Base-by-base conservation (phyloP, 2,329 filamentous ascomycete species). In the Neobulgaria alba region DNA sequence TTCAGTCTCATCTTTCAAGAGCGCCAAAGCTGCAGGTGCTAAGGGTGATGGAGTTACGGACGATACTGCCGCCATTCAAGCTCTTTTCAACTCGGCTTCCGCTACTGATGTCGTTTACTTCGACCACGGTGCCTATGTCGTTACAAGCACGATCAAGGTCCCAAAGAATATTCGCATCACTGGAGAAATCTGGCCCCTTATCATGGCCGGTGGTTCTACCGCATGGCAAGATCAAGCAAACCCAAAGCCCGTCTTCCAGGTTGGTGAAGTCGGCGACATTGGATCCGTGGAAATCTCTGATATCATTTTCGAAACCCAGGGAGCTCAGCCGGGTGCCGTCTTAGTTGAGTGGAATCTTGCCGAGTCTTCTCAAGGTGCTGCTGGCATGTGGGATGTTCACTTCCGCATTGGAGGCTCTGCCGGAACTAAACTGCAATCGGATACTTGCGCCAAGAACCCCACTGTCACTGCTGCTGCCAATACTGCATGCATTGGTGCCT, bases 341-440 rank as follows among this genome's bases (percentile, higher is more conserved):
- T 74, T 95, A 59, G 79, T 95, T 67, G 76, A 95, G 62, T 95
- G 87, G 84, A 95, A 95, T 64, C 69, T 95, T 31, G 77, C 77
- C 32, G 81, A 78, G 26, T 61, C 72, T 52, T 69, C 63, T 41
- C 72, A 80, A 43, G 87, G 86, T 34, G 75, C 78, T 1, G 80
- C 79, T 15, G 90, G 79, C 47, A 79, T 95, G 64, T 98, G 89
- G 85, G 92, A 98, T 57, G 81, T 89, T n/a, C 92, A 98, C 69
- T 82, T 92, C 66, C 86, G 92, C 57, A 77, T 98, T 54, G 90
- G 88, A 54, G 92, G 92, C 32, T 80, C 82, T 40, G 81, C 84
- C 3, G 90, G 90, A 45, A 93, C 89, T 19, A 65, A 85, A 50
- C 74, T 96, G 12, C 85, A 59, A 64, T 82, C 81, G 14, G 73